phyloP scores from a whole-genome alignment of 352 stramenopile species.

The Phytophthora brassicae region DNA sequence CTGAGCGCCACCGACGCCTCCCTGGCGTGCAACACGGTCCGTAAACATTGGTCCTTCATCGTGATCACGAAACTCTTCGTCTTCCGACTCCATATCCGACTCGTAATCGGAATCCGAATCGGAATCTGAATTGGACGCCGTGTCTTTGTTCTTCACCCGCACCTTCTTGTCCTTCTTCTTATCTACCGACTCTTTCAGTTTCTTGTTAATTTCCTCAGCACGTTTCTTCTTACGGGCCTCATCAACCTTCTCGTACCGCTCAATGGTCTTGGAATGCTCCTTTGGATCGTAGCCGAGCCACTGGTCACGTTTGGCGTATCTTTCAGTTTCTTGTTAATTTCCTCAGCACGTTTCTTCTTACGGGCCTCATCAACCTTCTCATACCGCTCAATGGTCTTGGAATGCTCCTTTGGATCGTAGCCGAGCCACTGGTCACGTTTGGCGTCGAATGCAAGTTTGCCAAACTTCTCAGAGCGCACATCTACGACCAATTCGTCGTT shows the following conservation, averaged over 20 bases:
- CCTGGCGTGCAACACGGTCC: conserved; percentile 93
- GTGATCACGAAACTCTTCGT: conserved; percentile 92
- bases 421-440: conserved; percentile 98
- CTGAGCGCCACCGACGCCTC: conserved; percentile 96
- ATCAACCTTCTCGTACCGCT: conserved; percentile 84
- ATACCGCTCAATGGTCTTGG: conserved; percentile 75
- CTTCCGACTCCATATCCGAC: conserved; percentile 85
- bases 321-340: conserved; percentile 77
- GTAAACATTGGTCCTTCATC: conserved; percentile 94
- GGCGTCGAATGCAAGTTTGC: conserved; percentile 96
- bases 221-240: conserved; percentile 75
- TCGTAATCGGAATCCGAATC: conserved; percentile 92
- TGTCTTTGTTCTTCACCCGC: conserved; percentile 27
- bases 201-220: conserved; percentile 79
- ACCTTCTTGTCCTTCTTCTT: conserved; percentile 41
- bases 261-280: conserved; percentile 78
- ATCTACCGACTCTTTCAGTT: conserved; percentile 51
- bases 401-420: conserved; percentile 87
- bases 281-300: conserved; percentile 95
- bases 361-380: conserved; percentile 82
- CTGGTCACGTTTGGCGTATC: too few species aligned
- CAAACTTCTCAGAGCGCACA: conserved; percentile 85
- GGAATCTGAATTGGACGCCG: conserved; percentile 49
- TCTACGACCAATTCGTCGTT: conserved; percentile 85
- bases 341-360: conserved; percentile 76